Evolutionary conservation across 192 early-diverging fungal genomes (phyloP).

Genomic region (Rhizophlyctis rosea): DNA sequence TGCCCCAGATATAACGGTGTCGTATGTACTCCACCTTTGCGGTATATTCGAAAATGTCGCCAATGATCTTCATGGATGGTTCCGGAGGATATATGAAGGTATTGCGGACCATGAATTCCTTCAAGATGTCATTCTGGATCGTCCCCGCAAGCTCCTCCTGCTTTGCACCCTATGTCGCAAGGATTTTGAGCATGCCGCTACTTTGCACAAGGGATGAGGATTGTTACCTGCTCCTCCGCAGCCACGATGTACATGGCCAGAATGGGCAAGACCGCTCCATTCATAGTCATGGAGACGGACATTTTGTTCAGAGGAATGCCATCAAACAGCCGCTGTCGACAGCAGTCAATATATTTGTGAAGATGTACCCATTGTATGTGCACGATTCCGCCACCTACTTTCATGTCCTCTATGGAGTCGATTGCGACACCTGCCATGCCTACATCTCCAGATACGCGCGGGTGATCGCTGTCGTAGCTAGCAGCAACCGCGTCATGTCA

Average conservation of each 20-base stretch:
- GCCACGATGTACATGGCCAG: slow-evolving; percentile 89
- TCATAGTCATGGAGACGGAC: slow-evolving; percentile 94
- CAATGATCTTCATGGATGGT: slow-evolving; percentile 86
- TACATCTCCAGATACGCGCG: slow-evolving; percentile 84
- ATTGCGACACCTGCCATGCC: slow-evolving; percentile 94
- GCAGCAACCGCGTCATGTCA: background rate
- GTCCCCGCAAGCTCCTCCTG: slow-evolving; percentile 79
- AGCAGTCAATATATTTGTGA: background rate
- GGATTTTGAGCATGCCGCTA: background rate
- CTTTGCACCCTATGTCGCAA: slow-evolving; percentile 54
- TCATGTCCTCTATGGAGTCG: slow-evolving; percentile 91
- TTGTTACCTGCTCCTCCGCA: slow-evolving; percentile 70
- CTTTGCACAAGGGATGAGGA: background rate
- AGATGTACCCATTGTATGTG: background rate
- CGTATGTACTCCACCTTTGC: slow-evolving; percentile 45
- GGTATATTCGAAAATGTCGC: slow-evolving; percentile 89
- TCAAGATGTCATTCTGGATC: slow-evolving; percentile 90
- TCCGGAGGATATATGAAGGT: slow-evolving; percentile 92
- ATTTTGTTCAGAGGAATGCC: slow-evolving; percentile 87
- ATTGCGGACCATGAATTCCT: slow-evolving; percentile 94
- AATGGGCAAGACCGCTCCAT: slow-evolving; percentile 88
- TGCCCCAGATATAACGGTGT: too few relatives aligned
- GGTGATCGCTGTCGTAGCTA: slow-evolving; percentile 86
- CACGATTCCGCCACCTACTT: slow-evolving; percentile 44
- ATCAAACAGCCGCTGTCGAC: slow-evolving; percentile 61